phyloP scores from a whole-genome alignment of 164 flowering plant genomes.

The Amborella trichopoda region DNA sequence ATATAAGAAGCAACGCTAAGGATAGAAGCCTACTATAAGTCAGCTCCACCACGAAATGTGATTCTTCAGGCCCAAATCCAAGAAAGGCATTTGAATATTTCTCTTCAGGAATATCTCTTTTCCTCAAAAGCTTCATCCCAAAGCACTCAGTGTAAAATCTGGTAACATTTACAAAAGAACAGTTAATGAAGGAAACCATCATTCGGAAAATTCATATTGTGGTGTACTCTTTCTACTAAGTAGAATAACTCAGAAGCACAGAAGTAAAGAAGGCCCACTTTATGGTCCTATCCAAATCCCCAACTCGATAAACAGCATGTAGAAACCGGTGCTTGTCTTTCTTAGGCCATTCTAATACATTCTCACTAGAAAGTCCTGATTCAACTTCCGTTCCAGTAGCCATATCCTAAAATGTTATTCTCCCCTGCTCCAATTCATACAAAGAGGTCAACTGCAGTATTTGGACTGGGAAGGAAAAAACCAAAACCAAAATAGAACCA shows the following conservation, averaged over 20 bases:
- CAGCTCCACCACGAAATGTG: slow-evolving; percentile 77
- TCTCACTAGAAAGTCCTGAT: slow-evolving; percentile 23
- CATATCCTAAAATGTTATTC: no score
- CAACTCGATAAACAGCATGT: slow-evolving; percentile 84
- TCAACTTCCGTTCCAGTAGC: slow-evolving; percentile 23
- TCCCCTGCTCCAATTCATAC: no score
- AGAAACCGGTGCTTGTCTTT: slow-evolving; percentile 66
- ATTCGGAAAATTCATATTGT: neutral
- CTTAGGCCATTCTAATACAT: slow-evolving; percentile 65
- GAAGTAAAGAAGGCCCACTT: slow-evolving; percentile 33
- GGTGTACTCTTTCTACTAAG: no score
- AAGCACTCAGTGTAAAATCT: slow-evolving; percentile 90
- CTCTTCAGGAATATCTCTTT: slow-evolving; percentile 86
- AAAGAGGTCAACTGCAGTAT: no score
- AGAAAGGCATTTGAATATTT: slow-evolving; percentile 93
- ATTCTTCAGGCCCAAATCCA: slow-evolving; percentile 89
- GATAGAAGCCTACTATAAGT: slow-evolving; percentile 62
- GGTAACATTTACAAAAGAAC: neutral
- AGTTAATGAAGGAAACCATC: neutral
- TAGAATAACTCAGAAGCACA: no score
- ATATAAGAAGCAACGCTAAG: no score
- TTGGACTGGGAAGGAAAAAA: no score
- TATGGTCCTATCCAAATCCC: slow-evolving; percentile 74
- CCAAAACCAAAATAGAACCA: no score
- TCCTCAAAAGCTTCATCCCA: slow-evolving; percentile 89